phyloP scores from a whole-genome alignment of 1,139 yeast genomes.

The Suhomyces guaymorum region DNA sequence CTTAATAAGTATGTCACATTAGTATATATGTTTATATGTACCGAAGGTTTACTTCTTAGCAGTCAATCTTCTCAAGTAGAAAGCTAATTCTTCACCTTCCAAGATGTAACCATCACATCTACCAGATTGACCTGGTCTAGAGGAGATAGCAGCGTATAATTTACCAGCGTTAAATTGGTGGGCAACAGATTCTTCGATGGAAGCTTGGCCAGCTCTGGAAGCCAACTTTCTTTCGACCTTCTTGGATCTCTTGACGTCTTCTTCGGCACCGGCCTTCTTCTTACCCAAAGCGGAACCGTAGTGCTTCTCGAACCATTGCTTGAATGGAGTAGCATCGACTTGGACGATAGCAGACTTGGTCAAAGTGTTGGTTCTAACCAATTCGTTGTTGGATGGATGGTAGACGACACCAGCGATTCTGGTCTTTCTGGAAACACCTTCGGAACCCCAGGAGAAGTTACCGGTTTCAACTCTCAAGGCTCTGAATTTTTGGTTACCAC shows the following conservation, averaged over 20 bases:
- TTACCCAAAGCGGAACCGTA: constrained; percentile 94
- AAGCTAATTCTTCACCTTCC: constrained; percentile 99
- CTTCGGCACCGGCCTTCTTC: constrained; percentile 60
- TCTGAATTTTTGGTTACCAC: constrained; percentile 99
- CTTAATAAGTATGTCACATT: constrained; percentile 3
- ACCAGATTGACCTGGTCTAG: constrained; percentile 99
- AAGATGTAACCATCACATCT: constrained; percentile 99
- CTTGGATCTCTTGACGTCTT: constrained; percentile 67
- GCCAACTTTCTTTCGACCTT: constrained; percentile 90
- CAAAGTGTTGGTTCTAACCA: constrained; percentile 99
- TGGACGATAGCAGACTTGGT: constrained; percentile 99
- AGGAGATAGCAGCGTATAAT: constrained; percentile 97
- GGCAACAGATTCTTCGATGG: constrained; percentile 88
- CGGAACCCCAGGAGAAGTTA: constrained; percentile 99
- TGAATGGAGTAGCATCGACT: constrained; percentile 99
- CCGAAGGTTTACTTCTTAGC: constrained; percentile 82
- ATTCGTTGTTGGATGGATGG: constrained; percentile 99
- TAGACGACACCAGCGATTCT: constrained; percentile 96
- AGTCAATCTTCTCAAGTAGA: constrained; percentile 99
- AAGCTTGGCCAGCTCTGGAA: constrained; percentile 81
- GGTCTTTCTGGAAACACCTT: constrained; percentile 98
- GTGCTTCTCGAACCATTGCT: constrained; percentile 98
- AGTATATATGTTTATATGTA: constrained; percentile 7
- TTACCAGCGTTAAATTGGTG: constrained; percentile 98
- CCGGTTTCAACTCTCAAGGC: constrained; percentile 99